phyloP scores from a whole-genome alignment of 805 yeast genomes.

The Grigorovia transvaalensis region DNA sequence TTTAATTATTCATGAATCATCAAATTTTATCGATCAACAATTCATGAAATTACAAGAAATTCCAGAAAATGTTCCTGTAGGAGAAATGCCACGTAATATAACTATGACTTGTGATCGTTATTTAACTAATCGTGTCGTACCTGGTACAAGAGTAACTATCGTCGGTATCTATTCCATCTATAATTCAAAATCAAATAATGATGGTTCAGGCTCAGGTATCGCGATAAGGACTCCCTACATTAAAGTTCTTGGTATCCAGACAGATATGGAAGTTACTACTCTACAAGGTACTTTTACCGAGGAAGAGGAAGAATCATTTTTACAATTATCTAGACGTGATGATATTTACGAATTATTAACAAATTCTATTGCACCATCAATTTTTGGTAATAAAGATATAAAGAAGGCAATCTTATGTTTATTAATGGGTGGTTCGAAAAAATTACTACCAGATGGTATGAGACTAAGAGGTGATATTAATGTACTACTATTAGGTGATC shows the following conservation, averaged over 20 bases:
- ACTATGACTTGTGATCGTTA: constrained; percentile 80
- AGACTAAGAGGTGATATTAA: constrained; percentile 94
- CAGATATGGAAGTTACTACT: constrained; percentile 66
- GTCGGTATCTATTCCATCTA: constrained; percentile 89
- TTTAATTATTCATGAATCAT: constrained; percentile 84
- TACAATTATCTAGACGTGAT: constrained; percentile 71
- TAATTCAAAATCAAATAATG: constrained; percentile 54
- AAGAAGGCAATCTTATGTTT: constrained; percentile 89
- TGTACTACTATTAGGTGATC: constrained; percentile 89
- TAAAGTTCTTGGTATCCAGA: constrained; percentile 74
- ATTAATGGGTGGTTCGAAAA: constrained; percentile 89
- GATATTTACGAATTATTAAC: constrained; percentile 79
- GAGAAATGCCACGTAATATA: constrained; percentile 96
- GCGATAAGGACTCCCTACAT: constrained; percentile 92
- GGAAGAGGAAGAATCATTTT: constrained; percentile 88
- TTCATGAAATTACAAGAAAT: constrained; percentile 86
- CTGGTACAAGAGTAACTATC: constrained; percentile 88
- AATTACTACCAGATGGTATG: constrained; percentile 90
- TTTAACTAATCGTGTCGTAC: constrained; percentile 80
- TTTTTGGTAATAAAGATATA: constrained; percentile 87
- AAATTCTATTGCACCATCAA: constrained; percentile 88
- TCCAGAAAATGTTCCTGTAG: constrained; percentile 98
- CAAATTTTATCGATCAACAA: constrained; percentile 92
- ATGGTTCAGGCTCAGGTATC: constrained; percentile 42
- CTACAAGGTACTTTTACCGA: constrained; percentile 65